Evolutionary conservation across 345 rosid genomes (phyloP).

Genomic region (Gynandropsis gynandra): DNA sequence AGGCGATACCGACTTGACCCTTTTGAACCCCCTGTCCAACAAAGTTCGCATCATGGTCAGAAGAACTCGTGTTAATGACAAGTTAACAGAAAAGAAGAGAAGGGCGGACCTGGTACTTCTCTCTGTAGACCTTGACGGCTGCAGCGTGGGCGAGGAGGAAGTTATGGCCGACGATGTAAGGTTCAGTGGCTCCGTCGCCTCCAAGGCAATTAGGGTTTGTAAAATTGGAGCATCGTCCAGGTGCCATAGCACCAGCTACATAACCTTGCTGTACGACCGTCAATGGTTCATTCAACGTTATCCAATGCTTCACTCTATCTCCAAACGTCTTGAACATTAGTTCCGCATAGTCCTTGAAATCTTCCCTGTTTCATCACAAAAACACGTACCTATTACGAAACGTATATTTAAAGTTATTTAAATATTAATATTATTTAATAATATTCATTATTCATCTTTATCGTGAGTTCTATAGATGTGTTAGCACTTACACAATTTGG

Average conservation of each 20-base stretch:
- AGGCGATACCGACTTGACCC: constrained; percentile 37
- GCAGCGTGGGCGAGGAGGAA: constrained; percentile 39
- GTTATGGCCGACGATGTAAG: constrained; percentile 32
- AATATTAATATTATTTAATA: too few species aligned
- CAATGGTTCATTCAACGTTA: constrained; percentile 37
- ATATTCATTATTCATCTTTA: too few species aligned
- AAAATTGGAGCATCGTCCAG: constrained; percentile 30
- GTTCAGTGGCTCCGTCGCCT: constrained; percentile 31
- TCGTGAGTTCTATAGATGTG: neutral
- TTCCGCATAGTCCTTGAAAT: constrained; percentile 36
- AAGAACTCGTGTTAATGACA: neutral
- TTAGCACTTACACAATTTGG: constrained; percentile 33
- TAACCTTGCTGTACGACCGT: constrained; percentile 25
- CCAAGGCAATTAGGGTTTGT: constrained; percentile 25
- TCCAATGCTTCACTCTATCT: constrained; percentile 44
- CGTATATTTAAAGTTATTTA: neutral
- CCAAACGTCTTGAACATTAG: constrained; percentile 38
- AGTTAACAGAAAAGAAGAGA: neutral
- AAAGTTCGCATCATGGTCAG: neutral
- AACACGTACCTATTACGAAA: neutral
- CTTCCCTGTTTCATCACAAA: constrained; percentile 24
- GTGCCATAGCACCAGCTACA: constrained; percentile 23
- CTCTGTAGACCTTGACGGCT: constrained; percentile 31
- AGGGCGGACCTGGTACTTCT: constrained; percentile 26
- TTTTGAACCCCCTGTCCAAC: constrained; percentile 33